Conservation (phyloP, 2,329 filamentous ascomycete genomes). For the Periglandula ipomoeae region DNA sequence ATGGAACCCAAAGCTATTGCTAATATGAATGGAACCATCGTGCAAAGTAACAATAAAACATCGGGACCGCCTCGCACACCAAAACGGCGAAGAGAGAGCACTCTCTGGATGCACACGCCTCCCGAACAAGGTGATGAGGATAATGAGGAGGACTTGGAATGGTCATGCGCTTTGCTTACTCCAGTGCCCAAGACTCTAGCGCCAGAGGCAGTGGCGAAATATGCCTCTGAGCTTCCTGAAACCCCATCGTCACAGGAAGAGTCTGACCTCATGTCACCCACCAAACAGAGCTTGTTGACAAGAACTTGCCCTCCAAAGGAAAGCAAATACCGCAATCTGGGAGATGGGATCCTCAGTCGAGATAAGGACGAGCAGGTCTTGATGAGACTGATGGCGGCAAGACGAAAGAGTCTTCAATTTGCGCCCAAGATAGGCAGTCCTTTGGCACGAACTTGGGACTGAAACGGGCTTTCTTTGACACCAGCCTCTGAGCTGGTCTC, state of each 20-base stretch:
- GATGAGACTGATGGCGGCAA: conserved; percentile 58
- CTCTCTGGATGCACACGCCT: conserved; percentile 46
- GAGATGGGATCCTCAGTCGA: conserved; percentile 34
- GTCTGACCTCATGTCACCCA: conserved; percentile 24
- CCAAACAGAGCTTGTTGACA: conserved; percentile 31
- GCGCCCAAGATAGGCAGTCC: conserved; percentile 69
- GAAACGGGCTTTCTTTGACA: conserved; percentile 1
- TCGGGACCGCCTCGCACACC: conserved; percentile 38
- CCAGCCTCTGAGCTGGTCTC: no score
- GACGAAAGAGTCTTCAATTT: conserved; percentile 70
- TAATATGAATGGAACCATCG: conserved; percentile 58
- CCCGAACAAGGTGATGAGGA: conserved; percentile 32
- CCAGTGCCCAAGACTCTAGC: conserved; percentile 51
- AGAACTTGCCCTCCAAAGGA: conserved; percentile 48
- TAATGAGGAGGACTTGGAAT: conserved; percentile 30
- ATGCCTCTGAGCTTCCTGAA: conserved; percentile 40
- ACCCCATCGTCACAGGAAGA: conserved; percentile 30
- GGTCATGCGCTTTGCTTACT: conserved; percentile 37
- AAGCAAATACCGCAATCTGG: conserved; percentile 27
- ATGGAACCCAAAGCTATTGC: conserved; percentile 68
- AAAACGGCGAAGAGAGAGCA: conserved; percentile 43
- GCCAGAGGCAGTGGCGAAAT: conserved; percentile 43
- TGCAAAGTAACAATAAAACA: conserved; percentile 31
- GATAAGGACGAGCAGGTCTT: conserved; percentile 49
- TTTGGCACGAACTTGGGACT: conserved; percentile 48